phyloP scores from a whole-genome alignment of 2,329 filamentous ascomycete genomes.

The Lachnellula arida region DNA sequence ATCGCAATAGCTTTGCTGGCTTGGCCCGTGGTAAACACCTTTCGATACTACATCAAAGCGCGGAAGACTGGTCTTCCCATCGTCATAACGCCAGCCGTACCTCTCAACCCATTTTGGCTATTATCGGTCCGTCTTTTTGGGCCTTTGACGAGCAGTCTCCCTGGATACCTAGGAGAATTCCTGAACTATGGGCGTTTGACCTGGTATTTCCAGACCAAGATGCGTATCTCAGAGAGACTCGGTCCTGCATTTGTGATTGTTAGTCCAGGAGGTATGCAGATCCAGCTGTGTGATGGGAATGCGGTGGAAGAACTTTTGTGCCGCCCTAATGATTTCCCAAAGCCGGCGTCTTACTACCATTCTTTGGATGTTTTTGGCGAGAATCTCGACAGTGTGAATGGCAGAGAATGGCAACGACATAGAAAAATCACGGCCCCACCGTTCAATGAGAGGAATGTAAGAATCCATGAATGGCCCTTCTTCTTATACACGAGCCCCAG shows the following conservation, averaged over 20 bases:
- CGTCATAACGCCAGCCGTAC: constrained; percentile 1
- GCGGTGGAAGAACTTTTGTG: constrained; percentile 6
- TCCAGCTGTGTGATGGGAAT: constrained; percentile 2
- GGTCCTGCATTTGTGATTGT: constrained; percentile 8
- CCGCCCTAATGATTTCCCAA: constrained; percentile 9
- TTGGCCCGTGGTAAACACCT: neutral
- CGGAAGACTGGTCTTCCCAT: constrained; percentile 7
- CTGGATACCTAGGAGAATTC: constrained; percentile 4
- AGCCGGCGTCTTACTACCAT: constrained; percentile 10
- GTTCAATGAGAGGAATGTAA: constrained; percentile 38
- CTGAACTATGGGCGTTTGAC: neutral
- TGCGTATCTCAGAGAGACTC: neutral
- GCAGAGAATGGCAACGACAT: constrained; percentile 38
- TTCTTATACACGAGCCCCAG: neutral
- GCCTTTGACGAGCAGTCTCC: neutral
- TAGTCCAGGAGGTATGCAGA: neutral
- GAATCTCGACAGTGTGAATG: constrained; percentile 31
- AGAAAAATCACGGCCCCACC: constrained; percentile 36
- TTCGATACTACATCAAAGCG: constrained; percentile 1
- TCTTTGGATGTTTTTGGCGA: constrained; percentile 30
- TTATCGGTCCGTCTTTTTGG: neutral
- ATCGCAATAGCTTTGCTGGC: neutral
- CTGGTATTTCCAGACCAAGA: constrained; percentile 1
- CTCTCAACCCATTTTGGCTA: constrained; percentile 5
- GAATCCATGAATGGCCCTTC: neutral